Base-by-base conservation (phyloP, 2,329 filamentous ascomycete genomes). In the Colletotrichum higginsianum region DNA sequence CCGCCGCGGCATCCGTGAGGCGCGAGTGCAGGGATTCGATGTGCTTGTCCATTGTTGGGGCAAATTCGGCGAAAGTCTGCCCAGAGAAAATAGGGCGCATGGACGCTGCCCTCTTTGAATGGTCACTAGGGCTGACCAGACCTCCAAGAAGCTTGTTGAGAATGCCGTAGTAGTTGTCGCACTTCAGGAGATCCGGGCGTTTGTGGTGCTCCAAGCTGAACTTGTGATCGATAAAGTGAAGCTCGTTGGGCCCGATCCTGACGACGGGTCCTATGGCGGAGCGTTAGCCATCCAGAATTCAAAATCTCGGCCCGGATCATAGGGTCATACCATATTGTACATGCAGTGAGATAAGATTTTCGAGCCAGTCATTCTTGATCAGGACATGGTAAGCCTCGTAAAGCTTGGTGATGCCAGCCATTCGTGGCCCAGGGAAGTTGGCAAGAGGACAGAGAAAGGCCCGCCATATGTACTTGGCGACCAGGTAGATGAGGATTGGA, bases 311-410 rank as follows among this genome's bases (percentile, higher is more conserved):
- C 30, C 13, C 26, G 2, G 15, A 13, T 13, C 8, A 18, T 44
- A 58, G 40, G 30, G 26, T 1, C 46, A 5, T 63, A 74, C 73
- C 73, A 8, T 74, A 61, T 53, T 44, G 23, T 2, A 60, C 53
- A 49, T 74, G 73, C 2, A 74, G 73, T 9, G 55, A 42, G 42
- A 44, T n/a, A 13, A 74, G 57, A 5, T 72, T 74, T 5, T 74
- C 64, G 4, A 74, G 47, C 73, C 73, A 75, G 53, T 74, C 72
- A 21, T 68, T 52, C 42, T 53, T 73, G n/a, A 73, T 18, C 16
- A 74, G 52, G 2, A 74, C 72, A 38, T 75, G 72, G 9, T 75
- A 75, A 11, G 72, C 72, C 42, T 75, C 73, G 61, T 74, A 74
- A 2, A 73, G 64, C 23, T 67, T 72, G 12, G 71, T 73, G 15